Evolutionary conservation across 2,329 filamentous ascomycete genomes (phyloP), one percentile per base, ranked within the genome.

Genomic region (Fusarium sp.): DNA sequence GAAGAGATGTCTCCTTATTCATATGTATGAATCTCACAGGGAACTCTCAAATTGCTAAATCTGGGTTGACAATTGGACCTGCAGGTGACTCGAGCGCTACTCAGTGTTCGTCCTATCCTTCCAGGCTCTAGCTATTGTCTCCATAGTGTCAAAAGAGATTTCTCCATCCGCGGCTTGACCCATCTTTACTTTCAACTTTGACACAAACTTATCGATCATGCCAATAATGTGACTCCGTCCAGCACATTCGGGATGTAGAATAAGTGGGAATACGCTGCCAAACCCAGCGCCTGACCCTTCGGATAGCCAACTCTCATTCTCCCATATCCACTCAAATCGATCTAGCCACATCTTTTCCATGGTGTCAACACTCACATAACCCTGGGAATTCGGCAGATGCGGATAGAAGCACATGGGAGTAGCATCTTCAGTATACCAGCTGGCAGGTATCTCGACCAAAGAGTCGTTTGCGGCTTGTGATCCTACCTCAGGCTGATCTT

Each of bases 361-460:
- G 1, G 33, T 24, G 4, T 50, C 44, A 0, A 38, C 47, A 21
- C 53, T 56, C n/a, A 56, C 53, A 1, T 56, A 56, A 2, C 53
- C 53, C 10, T 56, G 34, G 2, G 53, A 42, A 2, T 34, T 50
- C 5, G 53, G 11, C 0, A 17, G 17, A 3, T 56, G 53, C 0
- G 53, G 44, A 10, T 21, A 56, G 33, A 17, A 56, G 13, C 53
- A 47, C 22, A 56, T 7, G 1, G 53, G 53, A 0, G 53, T 56
- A 9, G 53, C 53, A 8, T 56, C 53, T 4, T 56, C 53, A 2
- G 53, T 56, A n/a, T 56, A 56, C 53, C 53, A 56, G 11, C 53
- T 56, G 28, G 33, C 19, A 0, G 53, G 44, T 15, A 56, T 56
- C 7, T 56, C 53, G 1, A 50, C 26, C 0, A 56, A 0, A 0